Evolutionary conservation across 2,329 filamentous ascomycete genomes (phyloP).

Genomic region (Eurotiales sp.): DNA sequence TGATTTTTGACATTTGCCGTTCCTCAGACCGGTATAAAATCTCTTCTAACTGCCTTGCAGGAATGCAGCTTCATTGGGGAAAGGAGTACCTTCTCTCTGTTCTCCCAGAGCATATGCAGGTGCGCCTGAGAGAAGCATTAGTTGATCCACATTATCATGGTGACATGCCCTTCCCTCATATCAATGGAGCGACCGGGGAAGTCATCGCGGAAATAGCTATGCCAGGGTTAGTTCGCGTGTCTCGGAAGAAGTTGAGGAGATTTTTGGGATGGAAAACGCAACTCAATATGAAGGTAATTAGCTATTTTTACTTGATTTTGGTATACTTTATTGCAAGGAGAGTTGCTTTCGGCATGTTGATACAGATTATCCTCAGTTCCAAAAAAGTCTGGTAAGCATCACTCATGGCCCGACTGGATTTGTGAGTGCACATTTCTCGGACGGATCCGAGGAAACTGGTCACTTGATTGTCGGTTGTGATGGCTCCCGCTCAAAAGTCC

Average conservation of each 20-base stretch:
- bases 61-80: constrained; percentile 12
- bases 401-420: background rate
- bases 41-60: background rate
- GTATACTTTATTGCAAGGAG: too few species aligned
- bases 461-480: constrained; percentile 6
- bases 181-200: constrained; percentile 8
- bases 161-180: constrained; percentile 5
- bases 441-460: background rate
- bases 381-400: background rate
- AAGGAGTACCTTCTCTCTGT: constrained; percentile 7
- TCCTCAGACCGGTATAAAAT: too few species aligned
- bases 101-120: constrained; percentile 1
- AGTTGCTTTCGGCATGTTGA: background rate
- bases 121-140: background rate
- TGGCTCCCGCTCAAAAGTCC: constrained; percentile 8
- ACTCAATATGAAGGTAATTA: constrained; percentile 4
- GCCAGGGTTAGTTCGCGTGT: constrained; percentile 8
- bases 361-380: background rate
- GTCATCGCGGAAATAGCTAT: constrained; percentile 3
- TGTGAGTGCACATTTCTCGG: background rate
- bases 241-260: constrained; percentile 3
- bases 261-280: background rate
- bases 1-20: too few species aligned
- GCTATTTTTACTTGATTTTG: background rate
- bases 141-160: constrained; percentile 7